phyloP scores from a whole-genome alignment of 306 rosid genomes.

The Calophaca sinica region DNA sequence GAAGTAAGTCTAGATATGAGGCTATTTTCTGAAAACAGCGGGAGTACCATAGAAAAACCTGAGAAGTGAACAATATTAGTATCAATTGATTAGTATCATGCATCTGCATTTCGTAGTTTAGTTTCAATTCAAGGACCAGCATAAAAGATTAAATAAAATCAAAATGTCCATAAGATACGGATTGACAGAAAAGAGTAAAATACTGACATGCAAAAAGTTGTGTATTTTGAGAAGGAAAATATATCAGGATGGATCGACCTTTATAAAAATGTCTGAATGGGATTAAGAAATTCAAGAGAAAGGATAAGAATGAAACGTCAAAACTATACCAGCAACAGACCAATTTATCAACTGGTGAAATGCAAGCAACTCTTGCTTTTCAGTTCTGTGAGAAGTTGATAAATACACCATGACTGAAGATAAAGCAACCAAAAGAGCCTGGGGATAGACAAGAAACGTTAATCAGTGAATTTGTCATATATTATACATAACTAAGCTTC shows the following conservation, averaged over 20 bases:
- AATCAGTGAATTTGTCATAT: slow-evolving; percentile 16
- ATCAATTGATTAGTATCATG: too few species aligned
- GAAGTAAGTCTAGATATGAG: slow-evolving; percentile 84
- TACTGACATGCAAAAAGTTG: not conserved
- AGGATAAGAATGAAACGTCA: slow-evolving; percentile 41
- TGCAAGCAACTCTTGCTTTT: slow-evolving; percentile 72
- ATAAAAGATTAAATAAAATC: not conserved
- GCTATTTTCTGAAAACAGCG: slow-evolving; percentile 76
- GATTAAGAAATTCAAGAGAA: slow-evolving; percentile 15
- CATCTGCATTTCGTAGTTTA: not conserved
- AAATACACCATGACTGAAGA: slow-evolving; percentile 82
- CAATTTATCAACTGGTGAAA: slow-evolving; percentile 78
- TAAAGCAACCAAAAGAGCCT: slow-evolving; percentile 82
- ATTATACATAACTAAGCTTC: slow-evolving; percentile 37
- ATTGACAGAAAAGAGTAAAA: not conserved
- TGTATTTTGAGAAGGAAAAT: slow-evolving; percentile 16
- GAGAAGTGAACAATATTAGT: slow-evolving; percentile 42
- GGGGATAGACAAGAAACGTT: slow-evolving; percentile 32
- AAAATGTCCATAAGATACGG: slow-evolving; percentile 11
- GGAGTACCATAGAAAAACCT: slow-evolving; percentile 85
- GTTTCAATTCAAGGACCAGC: not conserved
- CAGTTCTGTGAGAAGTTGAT: slow-evolving; percentile 81
- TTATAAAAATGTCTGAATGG: not conserved
- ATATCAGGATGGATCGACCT: not conserved
- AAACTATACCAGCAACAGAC: slow-evolving; percentile 76